Base-by-base conservation (phyloP, 148 eudicot genomes). In the Silene uniflora region DNA sequence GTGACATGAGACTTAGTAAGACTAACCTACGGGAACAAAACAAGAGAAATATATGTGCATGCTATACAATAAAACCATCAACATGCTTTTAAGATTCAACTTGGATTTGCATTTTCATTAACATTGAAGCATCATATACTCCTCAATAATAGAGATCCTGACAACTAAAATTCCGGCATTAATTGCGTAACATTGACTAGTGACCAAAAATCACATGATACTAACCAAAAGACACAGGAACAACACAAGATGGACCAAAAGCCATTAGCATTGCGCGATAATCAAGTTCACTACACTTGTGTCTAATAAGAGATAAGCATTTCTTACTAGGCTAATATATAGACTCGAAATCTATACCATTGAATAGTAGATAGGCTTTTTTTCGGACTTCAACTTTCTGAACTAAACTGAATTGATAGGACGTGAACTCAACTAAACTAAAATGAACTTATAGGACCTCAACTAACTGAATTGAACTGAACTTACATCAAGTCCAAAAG, bases 81-180 rank as follows among this genome's bases (percentile, higher is more conserved):
- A 68, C 56, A 17, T 6, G 32, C 19, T 67, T n/a, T 27, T 14
- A 22, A 3, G 61, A 1, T 55, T 13, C 27, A 46, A 35, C 42
- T 18, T 35, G 70, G 6, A 65, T 14, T 19, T 7, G 52, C 73
- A 49, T 19, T 49, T 46, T 22, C 27, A 47, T 22, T 3, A 22
- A 69, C 23, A 35, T 9, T 18, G 46, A 18, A 42, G 39, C 10
- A 6, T 8, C 52, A 39, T 11, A 42, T 17, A 19, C 18, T 39
- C 25, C 55, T 46, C 56, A 18, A 69, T 22, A 49, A 47, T 47
- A 47, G 73, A 69, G 73, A 69, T 69, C 32, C n/a, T 18, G 18
- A 47, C 32, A 69, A 22, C 59, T 11, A 69, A 46, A 46, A 46
- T 5, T 13, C 1, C 3, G 5, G 24, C 70, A 67, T 35, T 12